These are phyloP conservation scores for Melocanna baccifera DNA, from an alignment of 176 grass and related monocot genomes.

Conservation along the genomic window DNA sequence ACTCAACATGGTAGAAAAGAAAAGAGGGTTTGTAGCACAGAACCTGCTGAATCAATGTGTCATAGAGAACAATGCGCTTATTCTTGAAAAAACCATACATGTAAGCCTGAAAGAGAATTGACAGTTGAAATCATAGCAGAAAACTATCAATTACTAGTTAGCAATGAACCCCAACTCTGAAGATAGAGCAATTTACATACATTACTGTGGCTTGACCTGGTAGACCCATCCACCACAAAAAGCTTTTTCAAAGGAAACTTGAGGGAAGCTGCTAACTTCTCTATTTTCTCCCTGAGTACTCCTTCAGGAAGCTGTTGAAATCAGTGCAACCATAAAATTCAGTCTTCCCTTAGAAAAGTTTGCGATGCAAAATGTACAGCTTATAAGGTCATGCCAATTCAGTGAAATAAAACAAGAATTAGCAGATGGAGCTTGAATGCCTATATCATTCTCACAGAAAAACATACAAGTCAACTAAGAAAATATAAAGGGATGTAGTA, in stretches of 20 bases:
- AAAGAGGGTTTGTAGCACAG: background rate
- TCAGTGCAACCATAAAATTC: constrained; percentile 17
- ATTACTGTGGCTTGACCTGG: constrained; percentile 97
- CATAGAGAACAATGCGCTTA: constrained; percentile 97
- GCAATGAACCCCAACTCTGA: background rate
- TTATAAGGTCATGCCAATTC: background rate
- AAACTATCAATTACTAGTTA: constrained; percentile 2
- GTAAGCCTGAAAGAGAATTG: constrained; percentile 70
- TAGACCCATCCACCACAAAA: constrained; percentile 97
- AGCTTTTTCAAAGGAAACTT: constrained; percentile 98
- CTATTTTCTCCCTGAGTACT: constrained; percentile 85
- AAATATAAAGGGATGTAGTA: constrained; percentile 1
- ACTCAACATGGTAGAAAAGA: background rate
- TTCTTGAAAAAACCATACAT: constrained; percentile 99
- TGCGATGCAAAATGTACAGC: background rate
- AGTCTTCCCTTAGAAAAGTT: background rate
- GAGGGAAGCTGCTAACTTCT: constrained; percentile 86
- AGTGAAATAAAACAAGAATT: constrained; percentile 5
- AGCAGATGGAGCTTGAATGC: background rate
- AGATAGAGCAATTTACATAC: constrained; percentile 45
- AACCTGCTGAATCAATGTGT: constrained; percentile 99
- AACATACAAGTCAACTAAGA: constrained; percentile 17
- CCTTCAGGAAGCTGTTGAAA: constrained; percentile 89
- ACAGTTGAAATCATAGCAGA: constrained; percentile 27
- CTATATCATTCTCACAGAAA: background rate